A percentile compares a stretch with the other conserved stretches of the same genome.
Evolutionary conservation across 2,329 filamentous ascomycete species (phyloP).

Genomic region (Pseudogymnoascus sp.): DNA sequence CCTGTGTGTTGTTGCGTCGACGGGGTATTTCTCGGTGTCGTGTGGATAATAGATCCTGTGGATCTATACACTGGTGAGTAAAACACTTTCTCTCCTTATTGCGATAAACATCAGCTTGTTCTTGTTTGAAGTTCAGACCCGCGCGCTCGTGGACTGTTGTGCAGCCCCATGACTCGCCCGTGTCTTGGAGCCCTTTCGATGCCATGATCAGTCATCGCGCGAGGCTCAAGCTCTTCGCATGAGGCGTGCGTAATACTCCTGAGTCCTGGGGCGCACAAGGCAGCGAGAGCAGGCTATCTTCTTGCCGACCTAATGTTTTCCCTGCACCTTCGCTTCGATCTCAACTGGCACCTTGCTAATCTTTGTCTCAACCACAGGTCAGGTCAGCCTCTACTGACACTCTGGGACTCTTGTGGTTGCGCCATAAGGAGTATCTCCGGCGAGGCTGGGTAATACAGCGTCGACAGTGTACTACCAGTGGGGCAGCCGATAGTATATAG

Average conservation of each 20-base stretch:
- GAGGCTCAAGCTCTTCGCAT: neutral
- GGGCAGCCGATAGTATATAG: conserved; percentile 4
- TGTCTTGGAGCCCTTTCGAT: neutral
- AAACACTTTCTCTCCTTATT: neutral
- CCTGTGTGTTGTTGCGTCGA: neutral
- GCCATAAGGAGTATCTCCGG: neutral
- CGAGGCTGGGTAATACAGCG: conserved; percentile 7
- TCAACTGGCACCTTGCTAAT: neutral
- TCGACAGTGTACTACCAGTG: conserved; percentile 9
- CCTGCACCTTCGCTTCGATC: neutral
- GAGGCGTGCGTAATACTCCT: neutral
- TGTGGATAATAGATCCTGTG: conserved; percentile 1
- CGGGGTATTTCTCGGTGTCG: conserved; percentile 3
- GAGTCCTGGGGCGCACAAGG: neutral
- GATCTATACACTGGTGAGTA: neutral
- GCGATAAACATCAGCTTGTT: conserved; percentile 3
- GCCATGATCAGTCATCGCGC: neutral
- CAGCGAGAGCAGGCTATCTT: neutral
- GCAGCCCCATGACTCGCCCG: neutral
- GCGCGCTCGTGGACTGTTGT: neutral
- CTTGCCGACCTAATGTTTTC: neutral
- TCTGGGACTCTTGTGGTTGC: conserved; percentile 3
- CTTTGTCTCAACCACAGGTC: neutral
- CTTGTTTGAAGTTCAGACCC: neutral
- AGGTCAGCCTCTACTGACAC: conserved; percentile 6